Evolutionary conservation across 2,329 filamentous ascomycete species (phyloP).

Genomic region (Penicillium sp.): DNA sequence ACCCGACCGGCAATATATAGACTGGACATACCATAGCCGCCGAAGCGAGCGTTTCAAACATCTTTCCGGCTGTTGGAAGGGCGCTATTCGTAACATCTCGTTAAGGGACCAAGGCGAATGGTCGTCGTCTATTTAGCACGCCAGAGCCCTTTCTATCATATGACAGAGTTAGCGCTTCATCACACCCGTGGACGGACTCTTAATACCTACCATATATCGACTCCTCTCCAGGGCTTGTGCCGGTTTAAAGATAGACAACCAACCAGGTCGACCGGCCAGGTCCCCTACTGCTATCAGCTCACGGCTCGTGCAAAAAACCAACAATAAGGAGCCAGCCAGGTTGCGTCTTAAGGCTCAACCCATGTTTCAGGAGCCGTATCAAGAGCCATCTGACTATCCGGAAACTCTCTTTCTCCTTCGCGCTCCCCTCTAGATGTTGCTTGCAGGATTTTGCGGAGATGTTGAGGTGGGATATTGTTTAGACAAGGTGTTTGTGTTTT

Average conservation of each 20-base stretch:
- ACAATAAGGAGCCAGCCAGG: neutral
- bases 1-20: neutral
- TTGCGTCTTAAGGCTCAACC: neutral
- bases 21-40: neutral
- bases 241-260: neutral
- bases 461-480: neutral
- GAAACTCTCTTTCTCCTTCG: neutral
- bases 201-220: neutral
- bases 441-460: neutral
- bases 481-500: neutral
- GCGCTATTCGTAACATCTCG: neutral
- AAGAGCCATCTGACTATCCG: neutral
- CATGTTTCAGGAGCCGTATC: neutral
- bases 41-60: neutral
- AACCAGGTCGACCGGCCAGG: neutral
- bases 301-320: neutral
- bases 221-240: neutral
- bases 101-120: neutral
- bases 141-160: neutral
- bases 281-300: neutral
- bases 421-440: neutral
- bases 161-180: neutral
- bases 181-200: neutral
- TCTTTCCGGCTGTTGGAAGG: neutral
- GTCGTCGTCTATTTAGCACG: neutral